phyloP scores from a whole-genome alignment of 1,284 basidiomycete species.

The Afroboletus lepidellus region DNA sequence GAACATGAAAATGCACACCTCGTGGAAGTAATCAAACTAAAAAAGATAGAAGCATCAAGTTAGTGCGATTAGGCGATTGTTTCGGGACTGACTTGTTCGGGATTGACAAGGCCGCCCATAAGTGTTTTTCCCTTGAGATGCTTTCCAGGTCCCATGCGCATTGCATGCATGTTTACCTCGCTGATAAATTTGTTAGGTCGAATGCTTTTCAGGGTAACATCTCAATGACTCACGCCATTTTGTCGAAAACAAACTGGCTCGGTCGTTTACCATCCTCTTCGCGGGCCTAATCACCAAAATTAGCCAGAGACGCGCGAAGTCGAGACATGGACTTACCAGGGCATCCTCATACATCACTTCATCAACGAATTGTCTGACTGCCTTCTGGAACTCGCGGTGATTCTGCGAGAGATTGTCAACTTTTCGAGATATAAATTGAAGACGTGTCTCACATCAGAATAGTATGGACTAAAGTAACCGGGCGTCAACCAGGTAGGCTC shows the following conservation, averaged over 20 bases:
- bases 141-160: slow-evolving; percentile 86
- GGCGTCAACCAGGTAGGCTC: slow-evolving; percentile 68
- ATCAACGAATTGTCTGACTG: slow-evolving; percentile 43
- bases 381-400: slow-evolving; percentile 45
- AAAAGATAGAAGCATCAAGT: background rate
- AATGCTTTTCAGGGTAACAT: background rate
- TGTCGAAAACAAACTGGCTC: slow-evolving; percentile 61
- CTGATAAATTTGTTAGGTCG: slow-evolving; percentile 34
- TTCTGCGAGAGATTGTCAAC: slow-evolving; percentile 32
- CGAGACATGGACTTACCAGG: slow-evolving; percentile 28
- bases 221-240: slow-evolving; percentile 56
- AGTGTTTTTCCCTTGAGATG: slow-evolving; percentile 82
- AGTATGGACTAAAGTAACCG: slow-evolving; percentile 70
- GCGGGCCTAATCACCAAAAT: slow-evolving; percentile 45
- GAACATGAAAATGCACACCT: slow-evolving; percentile 39
- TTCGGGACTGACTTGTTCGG: slow-evolving; percentile 66
- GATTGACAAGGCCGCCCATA: slow-evolving; percentile 80
- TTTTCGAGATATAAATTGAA: background rate
- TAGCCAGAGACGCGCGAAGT: background rate
- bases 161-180: slow-evolving; percentile 75
- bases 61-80: background rate
- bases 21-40: slow-evolving; percentile 82
- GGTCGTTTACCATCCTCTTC: slow-evolving; percentile 79
- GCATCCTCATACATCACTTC: slow-evolving; percentile 49
- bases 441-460: slow-evolving; percentile 47